Evolutionary conservation across 306 rosid species (phyloP).

Genomic region (Cyclanthera cordifolia): DNA sequence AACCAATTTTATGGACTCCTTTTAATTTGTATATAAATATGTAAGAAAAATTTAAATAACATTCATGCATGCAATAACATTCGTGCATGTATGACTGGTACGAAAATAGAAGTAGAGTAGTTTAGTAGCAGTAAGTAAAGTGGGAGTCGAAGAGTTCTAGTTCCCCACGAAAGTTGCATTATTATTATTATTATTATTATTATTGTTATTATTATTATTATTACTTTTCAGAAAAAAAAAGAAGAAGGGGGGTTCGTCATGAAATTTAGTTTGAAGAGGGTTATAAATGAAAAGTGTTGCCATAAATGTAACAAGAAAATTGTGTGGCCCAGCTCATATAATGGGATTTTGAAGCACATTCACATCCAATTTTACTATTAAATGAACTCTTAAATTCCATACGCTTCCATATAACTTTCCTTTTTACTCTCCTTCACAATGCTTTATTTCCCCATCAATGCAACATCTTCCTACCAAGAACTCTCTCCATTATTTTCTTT

Average conservation of each 20-base stretch:
- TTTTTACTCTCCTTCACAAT: not conserved
- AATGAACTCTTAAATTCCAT: not conserved
- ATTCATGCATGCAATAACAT: no score
- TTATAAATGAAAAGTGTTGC: not conserved
- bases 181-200: not conserved
- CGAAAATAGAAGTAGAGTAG: not conserved
- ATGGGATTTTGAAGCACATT: not conserved
- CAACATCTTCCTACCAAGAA: conserved; percentile 1
- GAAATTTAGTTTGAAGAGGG: not conserved
- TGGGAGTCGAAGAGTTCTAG: not conserved
- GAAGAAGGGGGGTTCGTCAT: no score
- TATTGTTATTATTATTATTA: not conserved
- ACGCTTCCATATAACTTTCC: not conserved
- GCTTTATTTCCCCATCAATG: not conserved
- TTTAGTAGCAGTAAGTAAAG: not conserved
- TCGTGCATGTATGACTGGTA: not conserved
- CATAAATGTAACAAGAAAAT: conserved; percentile 5
- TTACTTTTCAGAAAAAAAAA: not conserved
- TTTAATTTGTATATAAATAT: no score
- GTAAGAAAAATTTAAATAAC: no score
- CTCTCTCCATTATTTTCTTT: not conserved
- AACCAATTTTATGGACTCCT: no score
- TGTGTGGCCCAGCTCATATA: not conserved
- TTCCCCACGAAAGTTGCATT: not conserved
- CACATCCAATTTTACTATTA: not conserved